Conservation (phyloP, 768 basidiomycete species). For the Amyloporia xantha region DNA sequence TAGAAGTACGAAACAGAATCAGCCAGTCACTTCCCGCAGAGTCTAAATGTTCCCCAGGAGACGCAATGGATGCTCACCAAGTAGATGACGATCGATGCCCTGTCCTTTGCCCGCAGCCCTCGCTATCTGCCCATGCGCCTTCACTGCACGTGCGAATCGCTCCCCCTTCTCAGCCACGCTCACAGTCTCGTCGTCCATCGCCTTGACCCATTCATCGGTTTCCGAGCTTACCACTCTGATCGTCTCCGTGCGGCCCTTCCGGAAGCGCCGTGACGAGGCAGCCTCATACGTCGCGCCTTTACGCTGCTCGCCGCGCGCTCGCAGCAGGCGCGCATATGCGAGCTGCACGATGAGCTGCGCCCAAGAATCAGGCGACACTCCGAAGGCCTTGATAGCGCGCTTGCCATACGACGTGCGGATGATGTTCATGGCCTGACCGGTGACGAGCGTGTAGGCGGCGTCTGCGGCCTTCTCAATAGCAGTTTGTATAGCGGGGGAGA, state of each 20-base stretch:
- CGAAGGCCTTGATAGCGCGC: conserved; percentile 75
- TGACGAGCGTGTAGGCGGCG: conserved; percentile 50
- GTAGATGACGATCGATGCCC: conserved; percentile 84
- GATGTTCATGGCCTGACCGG: conserved; percentile 57
- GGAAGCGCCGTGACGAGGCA: conserved; percentile 82
- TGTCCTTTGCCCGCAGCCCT: conserved; percentile 56
- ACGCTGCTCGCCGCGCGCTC: conserved; percentile 35
- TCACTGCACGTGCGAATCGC: conserved; percentile 54
- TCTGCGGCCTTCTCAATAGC: conserved; percentile 54
- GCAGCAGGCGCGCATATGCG: conserved; percentile 71
- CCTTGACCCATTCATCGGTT: conserved; percentile 67
- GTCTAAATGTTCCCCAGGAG: background rate
- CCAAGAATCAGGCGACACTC: conserved; percentile 93
- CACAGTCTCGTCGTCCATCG: conserved; percentile 56
- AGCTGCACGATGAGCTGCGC: conserved; percentile 89
- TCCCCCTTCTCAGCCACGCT: conserved; percentile 37
- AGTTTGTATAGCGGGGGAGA: conserved; percentile 37
- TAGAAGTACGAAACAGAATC: conserved; percentile 19
- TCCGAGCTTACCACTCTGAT: conserved; percentile 78
- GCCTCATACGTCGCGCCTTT: conserved; percentile 89
- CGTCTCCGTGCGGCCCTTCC: conserved; percentile 90
- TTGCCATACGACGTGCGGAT: conserved; percentile 77
- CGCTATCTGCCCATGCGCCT: conserved; percentile 62
- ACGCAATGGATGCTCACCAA: conserved; percentile 44
- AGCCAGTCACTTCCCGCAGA: background rate